Evolutionary conservation across 2,329 filamentous ascomycete genomes (phyloP).

Genomic region (Ascochyta rabiei): DNA sequence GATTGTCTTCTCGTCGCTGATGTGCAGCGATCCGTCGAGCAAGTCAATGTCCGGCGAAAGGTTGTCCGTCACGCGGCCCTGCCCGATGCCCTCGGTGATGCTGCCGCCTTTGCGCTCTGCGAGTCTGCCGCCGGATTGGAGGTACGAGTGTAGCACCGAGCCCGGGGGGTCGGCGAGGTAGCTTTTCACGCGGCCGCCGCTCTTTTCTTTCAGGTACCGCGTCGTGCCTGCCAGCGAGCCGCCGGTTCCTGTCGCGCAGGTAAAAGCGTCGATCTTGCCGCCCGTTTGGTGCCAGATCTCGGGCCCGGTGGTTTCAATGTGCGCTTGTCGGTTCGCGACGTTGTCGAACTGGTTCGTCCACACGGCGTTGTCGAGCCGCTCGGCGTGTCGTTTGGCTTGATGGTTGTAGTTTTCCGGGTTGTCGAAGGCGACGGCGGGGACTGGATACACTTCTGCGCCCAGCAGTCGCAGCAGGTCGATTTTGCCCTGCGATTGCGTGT

Average conservation of each 20-base stretch:
- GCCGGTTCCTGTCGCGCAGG: conserved; percentile 90
- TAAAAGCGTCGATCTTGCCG: conserved; percentile 90
- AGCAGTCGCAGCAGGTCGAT: conserved; percentile 89
- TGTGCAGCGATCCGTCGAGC: conserved; percentile 81
- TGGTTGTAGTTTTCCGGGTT: conserved; percentile 98
- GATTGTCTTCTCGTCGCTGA: conserved; percentile 92
- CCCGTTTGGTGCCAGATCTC: conserved; percentile 95
- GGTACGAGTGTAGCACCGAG: conserved; percentile 90
- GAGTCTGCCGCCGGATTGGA: conserved; percentile 81
- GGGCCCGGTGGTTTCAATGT: conserved; percentile 95
- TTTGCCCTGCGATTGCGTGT: conserved; percentile 98
- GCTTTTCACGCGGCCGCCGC: conserved; percentile 77
- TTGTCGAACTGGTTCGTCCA: conserved; percentile 99
- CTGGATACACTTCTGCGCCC: conserved; percentile 93
- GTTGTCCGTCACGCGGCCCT: conserved; percentile 96
- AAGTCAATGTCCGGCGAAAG: conserved; percentile 82
- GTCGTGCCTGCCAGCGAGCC: conserved; percentile 91
- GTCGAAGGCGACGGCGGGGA: conserved; percentile 93
- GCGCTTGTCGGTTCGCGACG: conserved; percentile 87
- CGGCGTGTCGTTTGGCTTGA: conserved; percentile 89
- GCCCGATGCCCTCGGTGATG: conserved; percentile 97
- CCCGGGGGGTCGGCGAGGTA: conserved; percentile 95
- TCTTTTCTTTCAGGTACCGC: conserved; percentile 83
- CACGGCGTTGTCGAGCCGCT: conserved; percentile 81
- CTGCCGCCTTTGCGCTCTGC: conserved; percentile 81